Percentiles rank a stretch among this genome's conserved stretches.
phyloP scores from a whole-genome alignment of 2,329 filamentous ascomycete species.

The Aureobasidium zeae region DNA sequence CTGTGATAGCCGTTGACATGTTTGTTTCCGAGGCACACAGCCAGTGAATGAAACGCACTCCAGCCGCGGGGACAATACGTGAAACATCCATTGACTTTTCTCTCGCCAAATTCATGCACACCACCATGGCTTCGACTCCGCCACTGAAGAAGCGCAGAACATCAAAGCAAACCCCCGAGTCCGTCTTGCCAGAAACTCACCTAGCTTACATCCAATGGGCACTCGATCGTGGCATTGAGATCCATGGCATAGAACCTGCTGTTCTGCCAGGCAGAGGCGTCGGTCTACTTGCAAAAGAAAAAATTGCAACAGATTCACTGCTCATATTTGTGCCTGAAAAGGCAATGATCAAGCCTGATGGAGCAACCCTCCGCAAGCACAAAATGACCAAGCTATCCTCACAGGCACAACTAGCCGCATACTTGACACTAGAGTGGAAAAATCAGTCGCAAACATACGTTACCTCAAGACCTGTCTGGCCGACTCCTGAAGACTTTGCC shows the following conservation, averaged over 20 bases:
- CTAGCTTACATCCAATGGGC: slow-evolving; percentile 61
- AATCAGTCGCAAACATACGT: slow-evolving; percentile 20
- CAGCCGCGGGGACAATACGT: not conserved
- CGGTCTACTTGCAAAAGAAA: slow-evolving; percentile 62
- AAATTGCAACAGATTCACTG: slow-evolving; percentile 52
- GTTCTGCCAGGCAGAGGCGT: slow-evolving; percentile 64
- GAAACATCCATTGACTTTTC: no score
- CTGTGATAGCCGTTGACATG: slow-evolving; percentile 8
- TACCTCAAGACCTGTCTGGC: slow-evolving; percentile 60
- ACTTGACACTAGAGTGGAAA: slow-evolving; percentile 12
- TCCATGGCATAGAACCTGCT: slow-evolving; percentile 58
- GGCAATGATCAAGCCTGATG: slow-evolving; percentile 56
- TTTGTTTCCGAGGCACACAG: not conserved
- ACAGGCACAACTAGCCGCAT: slow-evolving; percentile 61
- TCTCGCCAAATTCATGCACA: slow-evolving; percentile 1
- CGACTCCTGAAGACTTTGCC: slow-evolving; percentile 51
- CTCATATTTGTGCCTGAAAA: slow-evolving; percentile 57
- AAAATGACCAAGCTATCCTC: slow-evolving; percentile 21
- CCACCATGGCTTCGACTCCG: not conserved
- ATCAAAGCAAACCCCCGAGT: not conserved
- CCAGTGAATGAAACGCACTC: not conserved
- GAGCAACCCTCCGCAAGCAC: slow-evolving; percentile 39
- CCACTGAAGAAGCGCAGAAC: slow-evolving; percentile 6
- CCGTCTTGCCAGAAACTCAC: slow-evolving; percentile 27
- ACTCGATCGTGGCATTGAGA: slow-evolving; percentile 50